Percentiles rank a stretch among this genome's conserved stretches.
Evolutionary conservation across 2,329 filamentous ascomycete genomes (phyloP).

Genomic region (Ploettnerulaceae sp.): DNA sequence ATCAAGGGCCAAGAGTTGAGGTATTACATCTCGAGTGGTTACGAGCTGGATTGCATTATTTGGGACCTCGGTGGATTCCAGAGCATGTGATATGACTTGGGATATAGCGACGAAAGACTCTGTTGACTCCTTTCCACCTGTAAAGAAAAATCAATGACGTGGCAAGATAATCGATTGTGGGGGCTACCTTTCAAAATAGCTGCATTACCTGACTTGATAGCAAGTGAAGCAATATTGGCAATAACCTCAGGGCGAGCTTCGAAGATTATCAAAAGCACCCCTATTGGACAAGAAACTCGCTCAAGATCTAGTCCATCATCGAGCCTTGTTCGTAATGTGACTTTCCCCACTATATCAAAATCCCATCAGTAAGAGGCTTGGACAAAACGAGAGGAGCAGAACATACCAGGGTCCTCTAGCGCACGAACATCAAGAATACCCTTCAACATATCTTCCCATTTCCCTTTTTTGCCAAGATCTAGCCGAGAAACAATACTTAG

Average conservation of each 20-base stretch:
- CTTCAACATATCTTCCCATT: slow-evolving; percentile 97
- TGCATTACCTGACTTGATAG: slow-evolving; percentile 95
- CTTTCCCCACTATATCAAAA: slow-evolving; percentile 67
- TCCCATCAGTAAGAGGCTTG: slow-evolving; percentile 12
- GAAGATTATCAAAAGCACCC: slow-evolving; percentile 97
- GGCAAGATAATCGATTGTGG: background rate
- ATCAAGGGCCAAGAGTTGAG: slow-evolving; percentile 80
- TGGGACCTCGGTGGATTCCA: slow-evolving; percentile 69
- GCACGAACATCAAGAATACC: slow-evolving; percentile 84
- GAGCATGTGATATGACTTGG: slow-evolving; percentile 72
- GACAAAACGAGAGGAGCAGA: background rate
- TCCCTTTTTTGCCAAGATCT: slow-evolving; percentile 79
- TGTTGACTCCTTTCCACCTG: slow-evolving; percentile 88
- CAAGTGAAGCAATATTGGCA: slow-evolving; percentile 92
- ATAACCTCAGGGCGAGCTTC: slow-evolving; percentile 97
- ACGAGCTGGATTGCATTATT: slow-evolving; percentile 89
- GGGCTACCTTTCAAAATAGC: slow-evolving; percentile 80
- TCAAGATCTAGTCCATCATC: slow-evolving; percentile 84
- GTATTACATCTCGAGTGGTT: slow-evolving; percentile 84
- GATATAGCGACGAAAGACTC: slow-evolving; percentile 94
- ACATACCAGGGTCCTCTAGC: slow-evolving; percentile 75
- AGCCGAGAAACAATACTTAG: slow-evolving; percentile 82
- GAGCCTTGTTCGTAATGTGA: slow-evolving; percentile 76
- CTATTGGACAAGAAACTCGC: slow-evolving; percentile 88
- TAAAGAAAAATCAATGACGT: background rate